Evolutionary conservation across 2,329 filamentous ascomycete genomes (phyloP).

Genomic region (Seiridium cupressi): DNA sequence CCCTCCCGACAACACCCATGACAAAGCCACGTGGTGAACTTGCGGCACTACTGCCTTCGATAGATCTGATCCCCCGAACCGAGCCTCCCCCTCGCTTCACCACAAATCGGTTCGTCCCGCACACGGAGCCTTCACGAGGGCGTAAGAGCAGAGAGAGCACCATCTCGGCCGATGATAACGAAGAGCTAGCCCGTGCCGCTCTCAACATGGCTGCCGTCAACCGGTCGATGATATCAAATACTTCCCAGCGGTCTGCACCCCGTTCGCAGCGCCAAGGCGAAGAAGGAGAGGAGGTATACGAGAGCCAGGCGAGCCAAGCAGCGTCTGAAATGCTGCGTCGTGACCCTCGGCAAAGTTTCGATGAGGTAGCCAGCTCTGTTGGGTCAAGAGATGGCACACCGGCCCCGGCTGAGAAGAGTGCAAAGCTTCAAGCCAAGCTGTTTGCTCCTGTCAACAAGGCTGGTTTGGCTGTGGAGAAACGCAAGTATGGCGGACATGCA

Average conservation of each 20-base stretch:
- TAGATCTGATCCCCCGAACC: conserved; percentile 59
- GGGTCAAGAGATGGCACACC: conserved; percentile 44
- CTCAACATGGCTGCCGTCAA: conserved; percentile 49
- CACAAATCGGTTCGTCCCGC: conserved; percentile 38
- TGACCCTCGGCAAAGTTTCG: conserved; percentile 52
- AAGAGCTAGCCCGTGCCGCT: conserved; percentile 54
- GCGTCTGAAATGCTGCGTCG: conserved; percentile 73
- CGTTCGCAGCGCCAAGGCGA: conserved; percentile 28
- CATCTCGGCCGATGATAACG: conserved; percentile 68
- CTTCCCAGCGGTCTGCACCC: conserved; percentile 20
- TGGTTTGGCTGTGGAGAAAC: conserved; percentile 41
- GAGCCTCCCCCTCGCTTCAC: conserved; percentile 50
- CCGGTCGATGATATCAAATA: conserved; percentile 32
- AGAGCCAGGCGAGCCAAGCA: conserved; percentile 75
- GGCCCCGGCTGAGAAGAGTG: conserved; percentile 41
- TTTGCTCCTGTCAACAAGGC: conserved; percentile 43
- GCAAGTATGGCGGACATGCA: conserved; percentile 40
- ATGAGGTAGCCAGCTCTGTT: conserved; percentile 45
- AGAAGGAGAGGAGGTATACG: conserved; percentile 62
- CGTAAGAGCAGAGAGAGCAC: conserved; percentile 81
- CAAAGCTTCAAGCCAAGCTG: conserved; percentile 50
- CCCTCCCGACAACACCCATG: conserved; percentile 75
- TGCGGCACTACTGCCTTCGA: conserved; percentile 57
- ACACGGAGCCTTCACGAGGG: conserved; percentile 41
- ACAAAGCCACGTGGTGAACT: conserved; percentile 47